phyloP scores from a whole-genome alignment of 2,329 filamentous ascomycete species.

The Penicillium sp. region DNA sequence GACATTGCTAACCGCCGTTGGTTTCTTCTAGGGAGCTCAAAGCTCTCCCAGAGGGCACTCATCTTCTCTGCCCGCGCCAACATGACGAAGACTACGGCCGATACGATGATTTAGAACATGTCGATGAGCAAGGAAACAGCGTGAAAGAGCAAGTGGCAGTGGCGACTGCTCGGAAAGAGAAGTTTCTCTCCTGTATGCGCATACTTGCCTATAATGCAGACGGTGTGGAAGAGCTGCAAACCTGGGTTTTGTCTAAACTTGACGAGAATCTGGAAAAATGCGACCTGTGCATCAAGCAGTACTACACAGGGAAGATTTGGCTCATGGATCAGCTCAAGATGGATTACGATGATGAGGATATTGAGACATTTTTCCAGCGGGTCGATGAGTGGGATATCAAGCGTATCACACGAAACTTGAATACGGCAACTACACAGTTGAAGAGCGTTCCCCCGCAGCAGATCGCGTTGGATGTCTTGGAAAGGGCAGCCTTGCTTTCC shows the following conservation, averaged over 20 bases:
- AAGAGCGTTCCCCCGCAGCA: constrained; percentile 54
- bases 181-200: constrained; percentile 69
- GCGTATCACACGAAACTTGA: constrained; percentile 64
- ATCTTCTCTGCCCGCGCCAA: constrained; percentile 71
- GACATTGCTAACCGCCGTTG: constrained; percentile 12
- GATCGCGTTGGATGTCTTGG: constrained; percentile 56
- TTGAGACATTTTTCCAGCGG: constrained; percentile 57
- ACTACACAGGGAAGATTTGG: constrained; percentile 70
- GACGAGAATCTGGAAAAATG: constrained; percentile 66
- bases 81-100: constrained; percentile 66
- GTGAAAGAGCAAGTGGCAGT: constrained; percentile 56
- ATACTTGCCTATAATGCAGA: constrained; percentile 70
- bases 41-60: constrained; percentile 52
- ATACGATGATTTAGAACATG: constrained; percentile 62
- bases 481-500: constrained; percentile 70
- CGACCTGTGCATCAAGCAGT: constrained; percentile 72
- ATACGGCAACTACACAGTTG: constrained; percentile 61
- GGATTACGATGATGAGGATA: constrained; percentile 55
- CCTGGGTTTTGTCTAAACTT: constrained; percentile 62
- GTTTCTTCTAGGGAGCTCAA: constrained; percentile 44
- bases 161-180: constrained; percentile 60
- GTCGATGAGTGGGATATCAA: constrained; percentile 65
- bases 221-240: constrained; percentile 62
- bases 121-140: constrained; percentile 49
- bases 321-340: constrained; percentile 67